A percentile compares a stretch with the other conserved stretches of the same genome.
These are phyloP conservation scores for Zymoseptoria tritici DNA, from an alignment of 2,329 filamentous ascomycete species.

Conservation along the genomic window DNA sequence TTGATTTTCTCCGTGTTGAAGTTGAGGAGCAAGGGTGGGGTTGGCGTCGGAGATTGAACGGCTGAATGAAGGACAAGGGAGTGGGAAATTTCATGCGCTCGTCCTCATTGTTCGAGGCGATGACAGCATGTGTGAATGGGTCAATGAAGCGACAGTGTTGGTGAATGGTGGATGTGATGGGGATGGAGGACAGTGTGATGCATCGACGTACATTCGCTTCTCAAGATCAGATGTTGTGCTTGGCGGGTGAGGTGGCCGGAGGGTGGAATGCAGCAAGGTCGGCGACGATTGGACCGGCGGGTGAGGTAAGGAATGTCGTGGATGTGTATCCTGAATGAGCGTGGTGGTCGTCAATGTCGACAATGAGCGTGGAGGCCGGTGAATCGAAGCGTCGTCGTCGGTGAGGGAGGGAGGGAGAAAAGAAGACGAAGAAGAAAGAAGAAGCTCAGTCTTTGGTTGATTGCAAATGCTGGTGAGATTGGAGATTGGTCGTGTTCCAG, in stretches of 20 bases:
- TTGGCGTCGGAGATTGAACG: background rate
- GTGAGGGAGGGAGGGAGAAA: background rate
- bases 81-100: background rate
- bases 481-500: background rate
- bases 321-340: slow-evolving; percentile 2
- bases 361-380: background rate
- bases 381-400: background rate
- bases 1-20: background rate
- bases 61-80: background rate
- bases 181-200: background rate
- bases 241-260: no score
- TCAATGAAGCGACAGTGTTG: background rate
- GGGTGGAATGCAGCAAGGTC: slow-evolving; percentile 8
- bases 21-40: background rate
- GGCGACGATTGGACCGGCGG: slow-evolving; percentile 3
- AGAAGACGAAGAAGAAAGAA: background rate
- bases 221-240: slow-evolving; percentile 1
- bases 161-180: background rate
- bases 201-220: slow-evolving; percentile 8
- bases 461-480: background rate
- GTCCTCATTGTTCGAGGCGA: background rate
- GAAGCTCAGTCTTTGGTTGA: background rate
- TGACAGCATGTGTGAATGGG: background rate
- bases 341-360: background rate
- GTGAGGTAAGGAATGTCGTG: slow-evolving; percentile 9